Evolutionary conservation across 768 basidiomycete genomes (phyloP).

Genomic region (Pleurotus salmoneostramineus): DNA sequence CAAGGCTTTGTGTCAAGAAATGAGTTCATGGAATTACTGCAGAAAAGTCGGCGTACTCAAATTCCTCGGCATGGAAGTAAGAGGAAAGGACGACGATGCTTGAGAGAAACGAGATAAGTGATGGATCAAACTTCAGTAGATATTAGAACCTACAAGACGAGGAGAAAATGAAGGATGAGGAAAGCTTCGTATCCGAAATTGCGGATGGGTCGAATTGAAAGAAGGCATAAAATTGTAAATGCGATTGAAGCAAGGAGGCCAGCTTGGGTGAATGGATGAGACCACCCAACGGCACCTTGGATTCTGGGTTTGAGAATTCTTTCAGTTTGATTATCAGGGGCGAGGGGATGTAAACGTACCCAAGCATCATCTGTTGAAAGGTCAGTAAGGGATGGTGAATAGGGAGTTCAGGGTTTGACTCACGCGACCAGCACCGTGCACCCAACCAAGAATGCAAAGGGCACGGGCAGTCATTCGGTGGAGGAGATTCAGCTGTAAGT

Average conservation of each 20-base stretch:
- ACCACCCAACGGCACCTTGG: conserved; percentile 10
- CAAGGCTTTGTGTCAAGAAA: conserved; percentile 17
- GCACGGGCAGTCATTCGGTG: conserved; percentile 50
- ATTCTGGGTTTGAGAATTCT: conserved; percentile 8
- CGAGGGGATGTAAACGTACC: conserved; percentile 4
- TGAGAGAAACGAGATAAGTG: not conserved
- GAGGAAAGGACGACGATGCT: conserved; percentile 35
- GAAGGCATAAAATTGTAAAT: conserved; percentile 37
- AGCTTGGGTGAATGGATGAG: conserved; percentile 26
- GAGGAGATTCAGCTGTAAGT: conserved; percentile 31
- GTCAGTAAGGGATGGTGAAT: not conserved
- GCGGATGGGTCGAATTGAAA: conserved; percentile 49
- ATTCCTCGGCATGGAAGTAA: conserved; percentile 34
- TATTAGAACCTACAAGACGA: conserved; percentile 26
- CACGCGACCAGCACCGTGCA: conserved; percentile 44
- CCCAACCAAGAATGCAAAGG: conserved; percentile 40
- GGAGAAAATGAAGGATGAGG: conserved; percentile 40
- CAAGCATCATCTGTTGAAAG: conserved; percentile 13
- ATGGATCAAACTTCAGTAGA: conserved; percentile 2
- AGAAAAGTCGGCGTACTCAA: conserved; percentile 19
- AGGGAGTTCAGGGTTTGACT: conserved; percentile 11
- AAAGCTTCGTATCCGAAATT: conserved; percentile 48
- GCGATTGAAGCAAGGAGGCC: conserved; percentile 33
- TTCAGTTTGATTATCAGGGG: not conserved
- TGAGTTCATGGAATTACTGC: not conserved